phyloP scores from a whole-genome alignment of 495 filamentous ascomycete genomes.

The Cladorrhinum samala region DNA sequence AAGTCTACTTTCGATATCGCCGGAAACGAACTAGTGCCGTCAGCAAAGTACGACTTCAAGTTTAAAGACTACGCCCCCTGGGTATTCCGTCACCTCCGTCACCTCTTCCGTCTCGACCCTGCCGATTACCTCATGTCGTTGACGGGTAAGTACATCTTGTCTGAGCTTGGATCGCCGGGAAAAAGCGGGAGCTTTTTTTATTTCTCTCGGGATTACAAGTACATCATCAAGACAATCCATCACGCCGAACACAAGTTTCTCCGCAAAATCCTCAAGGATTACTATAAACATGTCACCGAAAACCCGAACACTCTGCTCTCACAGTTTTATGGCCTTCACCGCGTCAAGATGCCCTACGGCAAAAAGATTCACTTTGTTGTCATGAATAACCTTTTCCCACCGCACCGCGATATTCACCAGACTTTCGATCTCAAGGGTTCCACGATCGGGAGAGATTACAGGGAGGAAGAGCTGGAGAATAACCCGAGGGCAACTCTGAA shows the following conservation, averaged over 20 bases:
- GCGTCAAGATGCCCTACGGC: constrained; percentile 97
- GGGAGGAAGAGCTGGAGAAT: constrained; percentile 76
- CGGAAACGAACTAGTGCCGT: constrained; percentile 94
- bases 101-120: constrained; percentile 85
- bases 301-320: constrained; percentile 96
- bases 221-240: constrained; percentile 99
- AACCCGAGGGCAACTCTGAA: constrained; percentile 94
- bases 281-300: constrained; percentile 85
- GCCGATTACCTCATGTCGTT: constrained; percentile 98
- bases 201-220: constrained; percentile 99
- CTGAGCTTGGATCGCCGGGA: constrained; percentile 91
- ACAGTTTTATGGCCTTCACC: constrained; percentile 95
- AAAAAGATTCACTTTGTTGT: constrained; percentile 99
- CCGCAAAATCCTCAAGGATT: constrained; percentile 84
- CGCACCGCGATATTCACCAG: constrained; percentile 93
- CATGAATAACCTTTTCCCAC: constrained; percentile 99
- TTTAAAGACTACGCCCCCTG: constrained; percentile 99
- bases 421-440: constrained; percentile 99
- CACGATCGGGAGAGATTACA: constrained; percentile 85
- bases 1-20: constrained; percentile 99
- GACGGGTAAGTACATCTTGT: constrained; percentile 97
- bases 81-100: constrained; percentile 92
- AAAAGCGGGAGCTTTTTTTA: constrained; percentile 99
- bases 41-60: constrained; percentile 99
- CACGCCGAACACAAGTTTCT: constrained; percentile 94